Conservation (phyloP, 345 rosid genomes). For the Kernera saxatilis region DNA sequence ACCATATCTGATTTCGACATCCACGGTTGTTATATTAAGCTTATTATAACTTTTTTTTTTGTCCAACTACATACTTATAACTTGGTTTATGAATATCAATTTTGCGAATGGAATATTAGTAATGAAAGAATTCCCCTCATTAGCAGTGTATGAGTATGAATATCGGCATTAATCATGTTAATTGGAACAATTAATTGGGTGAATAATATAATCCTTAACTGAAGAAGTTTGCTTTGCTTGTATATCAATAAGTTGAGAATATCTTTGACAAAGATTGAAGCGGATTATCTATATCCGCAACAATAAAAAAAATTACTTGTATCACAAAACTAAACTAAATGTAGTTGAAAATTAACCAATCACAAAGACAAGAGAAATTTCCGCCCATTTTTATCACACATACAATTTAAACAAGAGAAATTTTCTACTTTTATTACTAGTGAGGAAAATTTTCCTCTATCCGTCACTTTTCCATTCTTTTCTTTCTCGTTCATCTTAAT, state of each 20-base stretch:
- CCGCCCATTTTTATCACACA: too few species aligned
- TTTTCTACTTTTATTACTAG: too few species aligned
- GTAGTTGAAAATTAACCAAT: too few species aligned
- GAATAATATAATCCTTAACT: neutral
- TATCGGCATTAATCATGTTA: neutral
- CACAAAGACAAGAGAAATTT: too few species aligned
- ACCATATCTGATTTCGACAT: neutral
- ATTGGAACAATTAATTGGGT: too few species aligned
- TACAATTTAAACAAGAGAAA: too few species aligned
- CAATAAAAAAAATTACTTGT: neutral
- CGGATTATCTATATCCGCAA: neutral
- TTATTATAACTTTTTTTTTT: too few species aligned
- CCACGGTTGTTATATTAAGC: neutral
- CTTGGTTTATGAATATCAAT: neutral
- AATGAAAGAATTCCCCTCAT: neutral
- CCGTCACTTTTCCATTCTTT: too few species aligned
- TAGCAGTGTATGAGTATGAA: neutral
- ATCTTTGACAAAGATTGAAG: neutral
- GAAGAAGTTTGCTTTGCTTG: neutral
- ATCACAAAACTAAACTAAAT: neutral
- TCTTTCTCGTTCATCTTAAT: too few species aligned
- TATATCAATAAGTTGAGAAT: neutral
- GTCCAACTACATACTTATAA: too few species aligned
- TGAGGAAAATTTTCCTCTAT: too few species aligned
- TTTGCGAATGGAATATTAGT: neutral